These are phyloP conservation scores for Tylopilus felleus DNA, from an alignment of 768 basidiomycete genomes.

Conservation along the genomic window DNA sequence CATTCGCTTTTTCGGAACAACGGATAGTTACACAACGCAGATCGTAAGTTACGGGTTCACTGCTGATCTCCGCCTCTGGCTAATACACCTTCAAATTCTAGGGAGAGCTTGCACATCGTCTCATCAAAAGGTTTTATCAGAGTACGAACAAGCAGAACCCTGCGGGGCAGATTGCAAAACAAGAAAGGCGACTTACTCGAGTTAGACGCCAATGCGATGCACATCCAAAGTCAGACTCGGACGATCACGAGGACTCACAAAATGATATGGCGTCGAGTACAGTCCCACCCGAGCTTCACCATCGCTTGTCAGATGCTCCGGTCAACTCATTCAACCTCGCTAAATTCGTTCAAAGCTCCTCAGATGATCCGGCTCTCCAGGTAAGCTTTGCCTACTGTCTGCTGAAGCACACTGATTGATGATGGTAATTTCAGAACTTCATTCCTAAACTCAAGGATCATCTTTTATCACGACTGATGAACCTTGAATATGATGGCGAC, in stretches of 20 bases:
- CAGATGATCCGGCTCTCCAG: neutral
- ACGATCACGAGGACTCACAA: no score
- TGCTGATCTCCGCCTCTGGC: no score
- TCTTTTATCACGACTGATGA: neutral
- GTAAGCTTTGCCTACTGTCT: neutral
- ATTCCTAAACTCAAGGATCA: neutral
- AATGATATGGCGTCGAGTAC: no score
- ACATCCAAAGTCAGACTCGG: neutral
- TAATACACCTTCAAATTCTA: conserved; percentile 4
- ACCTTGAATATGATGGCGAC: neutral
- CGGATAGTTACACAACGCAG: no score
- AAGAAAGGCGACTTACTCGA: conserved; percentile 8
- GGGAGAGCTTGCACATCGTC: conserved; percentile 35
- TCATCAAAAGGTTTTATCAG: conserved; percentile 28
- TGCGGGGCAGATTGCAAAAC: conserved; percentile 6
- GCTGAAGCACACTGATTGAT: no score
- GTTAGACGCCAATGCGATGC: neutral
- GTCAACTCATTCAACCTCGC: neutral
- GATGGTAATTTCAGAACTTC: neutral
- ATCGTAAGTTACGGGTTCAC: no score
- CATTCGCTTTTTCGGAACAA: no score
- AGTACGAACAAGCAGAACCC: conserved; percentile 23
- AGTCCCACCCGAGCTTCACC: neutral
- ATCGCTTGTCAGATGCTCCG: neutral
- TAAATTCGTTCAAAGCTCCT: neutral